A percentile compares a stretch with the other conserved stretches of the same genome.
Evolutionary conservation across 2,329 filamentous ascomycete species (phyloP).

Genomic region (Xylaria arbuscula): DNA sequence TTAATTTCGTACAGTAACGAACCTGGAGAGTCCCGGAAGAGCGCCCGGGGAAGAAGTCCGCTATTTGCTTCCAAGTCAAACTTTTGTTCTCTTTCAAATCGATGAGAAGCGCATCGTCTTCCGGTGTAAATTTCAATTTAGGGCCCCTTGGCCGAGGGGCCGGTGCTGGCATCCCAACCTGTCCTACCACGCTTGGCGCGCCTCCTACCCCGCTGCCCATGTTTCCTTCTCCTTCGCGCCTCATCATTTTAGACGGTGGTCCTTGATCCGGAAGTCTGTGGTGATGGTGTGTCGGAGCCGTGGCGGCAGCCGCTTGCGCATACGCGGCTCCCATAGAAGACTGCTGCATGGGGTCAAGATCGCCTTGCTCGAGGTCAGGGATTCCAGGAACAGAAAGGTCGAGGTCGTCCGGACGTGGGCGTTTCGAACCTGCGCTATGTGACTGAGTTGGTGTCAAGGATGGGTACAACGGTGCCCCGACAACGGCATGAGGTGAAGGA

Average conservation of each 20-base stretch:
- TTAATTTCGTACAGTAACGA: slow-evolving; percentile 93
- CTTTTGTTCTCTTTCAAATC: slow-evolving; percentile 95
- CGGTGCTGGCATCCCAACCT: slow-evolving; percentile 86
- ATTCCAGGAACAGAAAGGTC: slow-evolving; percentile 65
- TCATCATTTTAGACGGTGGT: slow-evolving; percentile 74
- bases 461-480: slow-evolving; percentile 63
- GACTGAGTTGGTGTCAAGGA: slow-evolving; percentile 57
- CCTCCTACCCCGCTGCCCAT: slow-evolving; percentile 61
- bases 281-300: slow-evolving; percentile 77
- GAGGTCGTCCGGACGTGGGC: slow-evolving; percentile 68
- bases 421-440: slow-evolving; percentile 58
- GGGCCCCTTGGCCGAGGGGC: slow-evolving; percentile 84
- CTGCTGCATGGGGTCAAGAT: slow-evolving; percentile 67
- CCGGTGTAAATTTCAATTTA: slow-evolving; percentile 92
- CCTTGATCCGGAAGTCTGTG: slow-evolving; percentile 81
- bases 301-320: slow-evolving; percentile 56
- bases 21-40: slow-evolving; percentile 93
- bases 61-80: slow-evolving; percentile 97
- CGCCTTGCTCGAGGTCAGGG: slow-evolving; percentile 64
- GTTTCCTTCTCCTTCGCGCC: slow-evolving; percentile 65
- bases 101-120: slow-evolving; percentile 88
- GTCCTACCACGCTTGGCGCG: slow-evolving; percentile 86
- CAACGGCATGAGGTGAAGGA: slow-evolving; percentile 58
- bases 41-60: slow-evolving; percentile 92
- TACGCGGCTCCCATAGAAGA: slow-evolving; percentile 64